Evolutionary conservation across 2,329 filamentous ascomycete species (phyloP).

Genomic region (Phialocephala sp.): DNA sequence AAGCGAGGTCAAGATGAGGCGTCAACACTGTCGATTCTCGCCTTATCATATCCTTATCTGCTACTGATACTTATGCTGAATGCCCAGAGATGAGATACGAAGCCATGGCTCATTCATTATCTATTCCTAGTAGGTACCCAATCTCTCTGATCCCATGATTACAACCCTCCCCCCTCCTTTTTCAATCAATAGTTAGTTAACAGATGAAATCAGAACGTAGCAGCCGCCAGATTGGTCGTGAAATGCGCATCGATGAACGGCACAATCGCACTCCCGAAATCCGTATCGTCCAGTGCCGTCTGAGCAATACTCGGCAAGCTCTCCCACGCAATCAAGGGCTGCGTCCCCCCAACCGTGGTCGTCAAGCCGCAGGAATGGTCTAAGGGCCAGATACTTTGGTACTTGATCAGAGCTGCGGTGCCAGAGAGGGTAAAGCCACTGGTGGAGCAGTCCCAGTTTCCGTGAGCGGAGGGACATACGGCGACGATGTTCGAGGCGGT

Average conservation of each 20-base stretch:
- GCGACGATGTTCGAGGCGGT: constrained; percentile 49
- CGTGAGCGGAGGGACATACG: constrained; percentile 58
- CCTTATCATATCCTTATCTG: background rate
- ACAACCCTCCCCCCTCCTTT: background rate
- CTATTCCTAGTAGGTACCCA: background rate
- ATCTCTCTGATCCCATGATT: background rate
- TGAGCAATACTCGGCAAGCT: constrained; percentile 44
- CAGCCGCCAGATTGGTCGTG: constrained; percentile 47
- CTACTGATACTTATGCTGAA: background rate
- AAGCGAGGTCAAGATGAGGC: background rate
- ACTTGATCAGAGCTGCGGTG: constrained; percentile 52
- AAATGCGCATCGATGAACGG: constrained; percentile 47
- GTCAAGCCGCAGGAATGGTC: constrained; percentile 49
- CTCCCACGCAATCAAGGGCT: constrained; percentile 53
- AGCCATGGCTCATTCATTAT: background rate
- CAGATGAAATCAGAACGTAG: constrained; percentile 1
- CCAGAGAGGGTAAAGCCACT: constrained; percentile 48
- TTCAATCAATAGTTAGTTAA: background rate
- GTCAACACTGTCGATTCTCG: background rate
- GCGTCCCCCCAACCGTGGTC: constrained; percentile 44
- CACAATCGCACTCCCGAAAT: constrained; percentile 50
- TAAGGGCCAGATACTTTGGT: constrained; percentile 54
- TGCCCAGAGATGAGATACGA: background rate
- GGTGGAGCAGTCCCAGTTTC: constrained; percentile 52
- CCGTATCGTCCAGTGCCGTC: constrained; percentile 45